Evolutionary conservation across 2,329 filamentous ascomycete species (phyloP), one percentile per base, ranked within the genome.

Genomic region (Bretziella fagacearum): DNA sequence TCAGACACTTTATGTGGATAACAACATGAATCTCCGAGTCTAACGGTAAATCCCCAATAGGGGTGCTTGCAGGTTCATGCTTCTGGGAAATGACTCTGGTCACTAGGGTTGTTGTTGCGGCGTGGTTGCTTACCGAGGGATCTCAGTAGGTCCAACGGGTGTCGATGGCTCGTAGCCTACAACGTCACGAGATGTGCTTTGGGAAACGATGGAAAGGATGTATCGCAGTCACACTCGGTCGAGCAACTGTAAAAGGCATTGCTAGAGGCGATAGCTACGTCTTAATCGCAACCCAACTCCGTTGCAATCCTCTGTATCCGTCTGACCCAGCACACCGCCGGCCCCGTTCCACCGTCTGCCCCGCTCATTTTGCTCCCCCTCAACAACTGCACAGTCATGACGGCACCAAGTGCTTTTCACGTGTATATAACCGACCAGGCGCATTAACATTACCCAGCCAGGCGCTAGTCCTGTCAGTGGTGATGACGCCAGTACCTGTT

Each of bases 31-130:
- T 68, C 79, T 75, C 84, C 84, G 81, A 84, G 81, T 75, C 52
- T 47, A 51, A 47, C 61, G 79, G 73, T 80, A 81, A 84, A 80
- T 81, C 66, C 73, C 73, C 80, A 73, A 71, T 64, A 66, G 52
- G 67, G 62, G 77, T 76, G 73, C 74, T 67, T 79, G 71, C 81
- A 83, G 81, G 79, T 85, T 80, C 74, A 77, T 71, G 63, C 62
- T 64, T 67, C 79, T 79, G 81, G 81, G 73, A 67, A 60, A 57
- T 56, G 65, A 70, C 68, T 65, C 62, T 69, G 71, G 69, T 66
- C 69, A 62, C 56, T 44, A 60, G 58, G 59, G 61, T 44, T 47
- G 48, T 53, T 52, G 50, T 32, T 42, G 40, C 18, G 40, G 15
- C 10, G 18, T 18, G 44, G 27, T 40, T 15, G 27, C 29, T 36